Evolutionary conservation across 768 basidiomycete species (phyloP), one percentile per base, ranked within the genome.

Genomic region (Phaffia australis): DNA sequence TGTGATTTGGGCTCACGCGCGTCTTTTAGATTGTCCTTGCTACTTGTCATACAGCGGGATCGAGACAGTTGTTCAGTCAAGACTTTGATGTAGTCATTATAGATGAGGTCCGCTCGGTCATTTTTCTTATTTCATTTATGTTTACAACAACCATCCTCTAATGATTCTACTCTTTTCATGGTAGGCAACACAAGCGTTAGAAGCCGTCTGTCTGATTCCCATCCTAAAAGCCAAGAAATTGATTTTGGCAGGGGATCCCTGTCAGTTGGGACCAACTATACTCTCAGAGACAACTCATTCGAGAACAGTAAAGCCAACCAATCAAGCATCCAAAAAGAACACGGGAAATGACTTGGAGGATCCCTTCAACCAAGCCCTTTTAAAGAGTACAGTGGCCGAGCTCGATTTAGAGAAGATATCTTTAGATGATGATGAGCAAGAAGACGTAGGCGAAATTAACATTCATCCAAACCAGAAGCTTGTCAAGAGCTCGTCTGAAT

Each of bases 11-110:
- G 55, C 6, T 21, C 25, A n/a, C 18, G 4, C 1, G 3, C 16
- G 3, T 25, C 27, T 25, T 21, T n/a, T 46, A 88, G 86, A 81
- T 98, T 50, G 88, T 98, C 0, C 77, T 98, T 15, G 86, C 92
- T 1, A 99, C 95, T 2, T 98, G 94, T 71, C 93, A 98, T 78
- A 88, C 90, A 16, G 83, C 94, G 6, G 95, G 94, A 0, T 86
- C 88, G 3, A 79, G 87, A 25, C 89, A 93, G 70, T 77, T 98
- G 8, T 81, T 82, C 52, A 83, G 86, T 67, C 81, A 85, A 64
- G 77, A 81, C 1, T 99, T 99, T 72, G 95, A 99, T 73, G 87
- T 94, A 0, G 84, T 92, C 15, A 87, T 99, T 56, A 93, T 99
- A 63, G 95, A 99, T 71, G 95, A 99, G 77, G 71, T 73, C 42